A percentile compares a stretch with the other conserved stretches of the same genome.
Evolutionary conservation across 1,139 yeast species (phyloP).

Genomic region (Sugiyamaella sp.): DNA sequence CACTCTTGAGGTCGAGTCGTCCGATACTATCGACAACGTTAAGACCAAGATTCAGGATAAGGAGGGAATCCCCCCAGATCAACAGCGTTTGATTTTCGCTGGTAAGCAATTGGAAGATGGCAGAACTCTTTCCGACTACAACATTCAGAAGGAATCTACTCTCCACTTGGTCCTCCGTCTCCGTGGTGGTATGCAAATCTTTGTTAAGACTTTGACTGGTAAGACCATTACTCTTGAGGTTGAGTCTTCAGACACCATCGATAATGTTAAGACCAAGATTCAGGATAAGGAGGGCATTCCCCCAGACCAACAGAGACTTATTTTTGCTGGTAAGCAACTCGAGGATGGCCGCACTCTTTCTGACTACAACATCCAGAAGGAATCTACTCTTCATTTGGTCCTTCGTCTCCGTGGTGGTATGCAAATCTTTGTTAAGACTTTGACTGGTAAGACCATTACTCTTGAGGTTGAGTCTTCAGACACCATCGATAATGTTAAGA

Average conservation of each 20-base stretch:
- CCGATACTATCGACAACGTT: constrained; percentile 84
- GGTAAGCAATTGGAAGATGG: constrained; percentile 89
- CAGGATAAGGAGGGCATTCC: constrained; percentile 92
- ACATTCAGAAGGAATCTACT: constrained; percentile 86
- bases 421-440: constrained; percentile 80
- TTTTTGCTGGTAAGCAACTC: constrained; percentile 86
- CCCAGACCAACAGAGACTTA: constrained; percentile 86
- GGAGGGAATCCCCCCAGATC: constrained; percentile 89
- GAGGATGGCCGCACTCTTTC: constrained; percentile 85
- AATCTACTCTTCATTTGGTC: constrained; percentile 83
- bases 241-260: constrained; percentile 88
- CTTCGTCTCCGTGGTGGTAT: constrained; percentile 89
- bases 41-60: constrained; percentile 83
- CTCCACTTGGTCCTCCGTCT: constrained; percentile 80
- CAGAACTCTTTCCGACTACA: constrained; percentile 81
- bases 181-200: constrained; percentile 81
- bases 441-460: constrained; percentile 86
- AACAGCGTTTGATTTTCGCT: constrained; percentile 81
- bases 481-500: constrained; percentile 83
- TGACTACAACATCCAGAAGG: constrained; percentile 85
- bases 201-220: constrained; percentile 80
- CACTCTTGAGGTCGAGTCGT: constrained; percentile 83
- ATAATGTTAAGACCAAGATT: constrained; percentile 85
- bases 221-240: constrained; percentile 89
- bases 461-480: constrained; percentile 85